Base-by-base conservation (phyloP, 805 yeast genomes). In the Candida montana region DNA sequence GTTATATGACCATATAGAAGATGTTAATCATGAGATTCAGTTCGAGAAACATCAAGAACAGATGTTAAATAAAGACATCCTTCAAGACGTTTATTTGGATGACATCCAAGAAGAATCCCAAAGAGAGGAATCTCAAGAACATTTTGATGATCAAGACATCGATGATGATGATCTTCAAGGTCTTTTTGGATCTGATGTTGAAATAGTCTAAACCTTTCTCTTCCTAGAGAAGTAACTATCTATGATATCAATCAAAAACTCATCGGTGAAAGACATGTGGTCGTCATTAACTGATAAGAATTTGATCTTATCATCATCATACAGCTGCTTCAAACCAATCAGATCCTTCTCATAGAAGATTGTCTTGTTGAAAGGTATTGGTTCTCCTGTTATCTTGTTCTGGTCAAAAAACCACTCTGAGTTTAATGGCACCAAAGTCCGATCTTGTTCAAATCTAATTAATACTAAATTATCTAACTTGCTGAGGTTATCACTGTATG, bases 371-470 rank as follows among this genome's bases (percentile, higher is more conserved):
- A 81, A 71, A 0, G 73, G 69, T 4, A 77, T 61, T 0, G 65
- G 36, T 0, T 55, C 51, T 0, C 77, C 80, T 0, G 74, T 59
- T 3, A 48, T 51, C 5, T 63, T 55, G 46, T 79, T 77, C 6
- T 61, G 45, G 51, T 83, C 89, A 37, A 61, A 70, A 53, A 83
- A 81, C 76, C 78, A 76, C 1, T 90, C 80, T 40, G 82, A 75
- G 43, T 83, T 83, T 52, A 75, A 79, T 1, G 95, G 95, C 6
- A 79, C 79, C 7, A 85, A 62, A 2, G 83, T 82, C n/a, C 72
- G 72, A 57, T 85, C 95, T 45, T 74, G 60, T 2, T 62, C 60
- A 50, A 86, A 85, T 59, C 66, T 58, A 2, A 82, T 64, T 69
- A 86, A 58, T 0, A 82, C 85, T 27, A 85, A 61, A 37, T 66